A percentile compares a stretch with the other conserved stretches of the same genome.
These are phyloP conservation scores for Exophiala aquamarina DNA, from an alignment of 2,329 filamentous ascomycete genomes.

Conservation along the genomic window DNA sequence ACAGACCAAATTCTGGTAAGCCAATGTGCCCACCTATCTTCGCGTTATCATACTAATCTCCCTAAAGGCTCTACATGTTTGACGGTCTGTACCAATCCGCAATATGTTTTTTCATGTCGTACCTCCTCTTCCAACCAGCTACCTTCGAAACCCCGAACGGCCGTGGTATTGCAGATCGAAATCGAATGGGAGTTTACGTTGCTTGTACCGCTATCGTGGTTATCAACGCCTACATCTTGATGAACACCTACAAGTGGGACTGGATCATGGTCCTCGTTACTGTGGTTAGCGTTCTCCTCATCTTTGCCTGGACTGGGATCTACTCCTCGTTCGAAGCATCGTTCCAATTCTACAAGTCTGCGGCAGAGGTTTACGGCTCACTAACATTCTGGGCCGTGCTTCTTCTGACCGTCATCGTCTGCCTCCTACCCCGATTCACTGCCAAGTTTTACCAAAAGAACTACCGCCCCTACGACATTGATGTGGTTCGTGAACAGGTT, in stretches of 20 bases:
- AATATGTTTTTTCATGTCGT: conserved; percentile 90
- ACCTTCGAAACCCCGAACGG: conserved; percentile 72
- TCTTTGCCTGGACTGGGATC: conserved; percentile 95
- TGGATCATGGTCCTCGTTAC: conserved; percentile 90
- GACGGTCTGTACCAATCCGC: conserved; percentile 95
- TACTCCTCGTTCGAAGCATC: conserved; percentile 66
- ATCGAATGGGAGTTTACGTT: conserved; percentile 83
- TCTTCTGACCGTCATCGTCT: conserved; percentile 75
- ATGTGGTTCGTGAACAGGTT: conserved; percentile 93
- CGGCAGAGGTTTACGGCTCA: conserved; percentile 73
- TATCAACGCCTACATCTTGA: conserved; percentile 90
- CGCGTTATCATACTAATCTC: conserved; percentile 9
- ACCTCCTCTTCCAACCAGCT: conserved; percentile 70
- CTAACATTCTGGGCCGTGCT: conserved; percentile 85
- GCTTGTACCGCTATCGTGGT: conserved; percentile 80
- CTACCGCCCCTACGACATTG: conserved; percentile 87
- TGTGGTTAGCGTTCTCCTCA: conserved; percentile 75
- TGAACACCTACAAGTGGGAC: conserved; percentile 98
- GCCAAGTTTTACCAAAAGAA: conserved; percentile 90
- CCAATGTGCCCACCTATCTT: background rate
- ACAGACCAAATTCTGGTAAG: conserved; percentile 91
- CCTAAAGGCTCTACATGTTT: conserved; percentile 78
- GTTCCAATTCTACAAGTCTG: conserved; percentile 73
- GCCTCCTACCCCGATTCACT: conserved; percentile 81
- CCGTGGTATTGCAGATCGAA: conserved; percentile 72